Base-by-base conservation (phyloP, 768 basidiomycete species). In the Crepidotus variabilis region DNA sequence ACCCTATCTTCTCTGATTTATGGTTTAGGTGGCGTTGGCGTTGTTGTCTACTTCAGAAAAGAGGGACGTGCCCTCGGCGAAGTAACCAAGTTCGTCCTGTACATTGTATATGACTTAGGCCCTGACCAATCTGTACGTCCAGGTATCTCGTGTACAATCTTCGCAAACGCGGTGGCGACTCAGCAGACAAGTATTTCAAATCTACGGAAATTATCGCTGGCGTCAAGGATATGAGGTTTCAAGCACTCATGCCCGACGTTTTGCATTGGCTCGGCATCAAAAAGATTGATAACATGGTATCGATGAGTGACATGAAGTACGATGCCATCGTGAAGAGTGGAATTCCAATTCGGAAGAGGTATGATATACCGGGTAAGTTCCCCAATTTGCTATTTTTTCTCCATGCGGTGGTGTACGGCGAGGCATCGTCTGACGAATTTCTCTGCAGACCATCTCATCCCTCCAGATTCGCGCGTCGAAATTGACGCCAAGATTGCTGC, bases 401-500 rank as follows among this genome's bases (percentile, higher is more conserved):
- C 28, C 28, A 28, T 28, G 28, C 28, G 28, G 8, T 28, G 28
- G 28, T 20, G 10, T 2, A 35, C 51, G 7, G 28, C 9, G 18
- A n/a, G 23, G 24, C 24, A 54, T 7, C n/a, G 18, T 16, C 39
- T 35, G 10, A 33, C 34, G 13, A 21, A 20, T 8, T 34, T 10
- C 1, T 57, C 10, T 51, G 11, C 46, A 84, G 92, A 92, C 52
- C 82, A 96, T 60, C 84, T 97, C 55, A 90, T 97, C 60, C 94
- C 93, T 0, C 90, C 88, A 34, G 91, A 94, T 71, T 89, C 89
- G 45, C 83, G 86, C 14, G 95, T 98, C 23, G 95, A 98, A 75
- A 97, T 96, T 60, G 92, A 97, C 61, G 95, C 95, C 34, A 98
- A 97, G 82, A 94, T 94, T 62, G 91, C 92, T 10, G 87, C 92